Evolutionary conservation across 129 eudicot species (phyloP), one percentile per base, ranked within the genome.

Genomic region (Flaveria bidentis): DNA sequence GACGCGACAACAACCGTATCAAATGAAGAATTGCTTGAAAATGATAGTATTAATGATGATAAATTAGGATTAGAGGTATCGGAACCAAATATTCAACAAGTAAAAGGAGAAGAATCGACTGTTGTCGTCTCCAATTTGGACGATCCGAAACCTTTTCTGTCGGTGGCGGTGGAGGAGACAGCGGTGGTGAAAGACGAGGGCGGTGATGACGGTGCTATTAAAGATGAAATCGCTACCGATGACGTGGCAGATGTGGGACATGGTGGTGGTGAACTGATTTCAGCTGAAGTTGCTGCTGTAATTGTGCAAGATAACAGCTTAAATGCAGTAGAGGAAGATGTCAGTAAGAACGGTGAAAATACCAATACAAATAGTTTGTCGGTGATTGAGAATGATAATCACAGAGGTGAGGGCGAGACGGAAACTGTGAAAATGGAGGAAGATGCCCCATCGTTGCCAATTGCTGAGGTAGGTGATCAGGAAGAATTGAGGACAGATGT

Each of bases 371-470:
- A 30, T 45, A 8, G 14, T 45, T 45, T 9, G 50, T 45, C 13
- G 50, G 14, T 45, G 50, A 45, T 11, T 9, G 50, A 45, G 13
- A 45, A 45, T 45, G 50, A 45, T 45, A 8, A 45, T 9, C 50
- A 45, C 8, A 9, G 50, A 10, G 13, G 50, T 45, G 50, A 45
- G 49, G 78, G 20, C 42, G 67, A 22, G 23, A 57, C 9, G 74
- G 81, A 77, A 55, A 64, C 67, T 10, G 74, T 52, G 49, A 26
- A 22, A 57, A 33, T 50, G 57, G 81, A 68, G 70, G 76, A 78
- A 52, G 73, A 67, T 76, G 57, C n/a, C 56, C 73, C 74, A 36
- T 14, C 52, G 41, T 15, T 39, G 50, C 68, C 74, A n/a, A 67
- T 67, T 53, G 63, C 81, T 77, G 75, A 63, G 60, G 33, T 33